Conservation (phyloP, 2,329 filamentous ascomycete genomes). For the Periconia macrospinosa region DNA sequence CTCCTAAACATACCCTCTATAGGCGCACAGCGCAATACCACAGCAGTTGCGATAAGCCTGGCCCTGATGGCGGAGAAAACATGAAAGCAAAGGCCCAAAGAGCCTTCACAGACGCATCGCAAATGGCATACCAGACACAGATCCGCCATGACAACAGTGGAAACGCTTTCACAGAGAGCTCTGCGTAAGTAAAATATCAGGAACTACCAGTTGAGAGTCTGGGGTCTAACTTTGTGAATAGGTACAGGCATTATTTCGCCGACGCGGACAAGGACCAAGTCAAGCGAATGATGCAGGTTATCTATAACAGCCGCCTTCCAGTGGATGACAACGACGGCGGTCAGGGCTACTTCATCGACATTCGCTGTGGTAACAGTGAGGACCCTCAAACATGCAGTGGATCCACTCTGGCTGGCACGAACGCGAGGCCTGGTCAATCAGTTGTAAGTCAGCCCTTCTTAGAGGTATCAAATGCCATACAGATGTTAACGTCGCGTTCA, state of each 20-base stretch:
- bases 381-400: slow-evolving; percentile 7
- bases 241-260: slow-evolving; percentile 8
- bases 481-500: slow-evolving; percentile 6
- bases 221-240: slow-evolving; percentile 1
- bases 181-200: slow-evolving; percentile 3
- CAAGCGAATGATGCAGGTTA: slow-evolving; percentile 8
- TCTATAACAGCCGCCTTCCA: slow-evolving; percentile 9
- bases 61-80: slow-evolving; percentile 2
- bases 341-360: slow-evolving; percentile 8
- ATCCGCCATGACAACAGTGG: slow-evolving; percentile 1
- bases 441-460: slow-evolving; percentile 8
- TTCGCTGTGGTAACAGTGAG: slow-evolving; percentile 6
- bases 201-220: slow-evolving; percentile 4
- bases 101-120: slow-evolving; percentile 4
- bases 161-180: slow-evolving; percentile 3
- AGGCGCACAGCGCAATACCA: slow-evolving; percentile 3
- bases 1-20: slow-evolving; percentile 4
- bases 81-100: slow-evolving; percentile 2
- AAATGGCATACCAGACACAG: slow-evolving; percentile 3
- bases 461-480: slow-evolving; percentile 8
- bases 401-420: slow-evolving; percentile 6
- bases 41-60: slow-evolving; percentile 2
- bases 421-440: slow-evolving; percentile 5
- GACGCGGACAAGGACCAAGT: slow-evolving; percentile 8
- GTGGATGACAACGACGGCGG: slow-evolving; percentile 6